These are phyloP conservation scores for Citrus trifoliata DNA, from an alignment of 345 rosid species.

Conservation along the genomic window DNA sequence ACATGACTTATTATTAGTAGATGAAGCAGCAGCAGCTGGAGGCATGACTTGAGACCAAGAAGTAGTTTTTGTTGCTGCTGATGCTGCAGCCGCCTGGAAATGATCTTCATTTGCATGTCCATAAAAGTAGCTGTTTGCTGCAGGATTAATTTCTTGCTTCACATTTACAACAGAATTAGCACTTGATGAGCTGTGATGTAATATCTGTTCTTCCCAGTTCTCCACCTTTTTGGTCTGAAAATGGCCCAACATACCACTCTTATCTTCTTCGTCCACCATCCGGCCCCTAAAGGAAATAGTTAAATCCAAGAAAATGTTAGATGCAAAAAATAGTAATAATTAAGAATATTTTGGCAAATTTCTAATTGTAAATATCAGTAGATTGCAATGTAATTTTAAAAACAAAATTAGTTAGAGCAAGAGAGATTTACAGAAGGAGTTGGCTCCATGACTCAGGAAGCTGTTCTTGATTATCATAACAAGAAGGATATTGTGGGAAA, in stretches of 20 bases:
- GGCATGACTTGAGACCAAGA: conserved; percentile 49
- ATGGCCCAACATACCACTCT: conserved; percentile 37
- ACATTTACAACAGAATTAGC: conserved; percentile 30
- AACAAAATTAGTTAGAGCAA: conserved; percentile 5
- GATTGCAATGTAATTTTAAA: neutral
- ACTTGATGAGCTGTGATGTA: conserved; percentile 47
- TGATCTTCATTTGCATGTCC: conserved; percentile 43
- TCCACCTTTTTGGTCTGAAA: conserved; percentile 58
- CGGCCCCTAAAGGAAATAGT: conserved; percentile 49
- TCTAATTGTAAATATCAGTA: too few relatives aligned
- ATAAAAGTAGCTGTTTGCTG: conserved; percentile 36
- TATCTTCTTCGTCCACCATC: conserved; percentile 60
- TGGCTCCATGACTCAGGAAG: conserved; percentile 90
- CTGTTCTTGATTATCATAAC: conserved; percentile 64
- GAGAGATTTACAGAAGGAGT: conserved; percentile 58
- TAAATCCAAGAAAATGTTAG: neutral
- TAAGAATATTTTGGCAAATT: too few relatives aligned
- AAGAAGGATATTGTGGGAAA: conserved; percentile 46
- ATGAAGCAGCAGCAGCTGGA: conserved; percentile 29
- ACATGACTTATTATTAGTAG: conserved; percentile 51
- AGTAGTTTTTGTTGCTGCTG: conserved; percentile 19
- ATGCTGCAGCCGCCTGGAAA: conserved; percentile 12
- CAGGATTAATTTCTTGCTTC: conserved; percentile 60
- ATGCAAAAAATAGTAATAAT: too few relatives aligned
- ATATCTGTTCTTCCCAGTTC: conserved; percentile 64